phyloP scores from a whole-genome alignment of 257 asterid species.

The Plantago elongata region DNA sequence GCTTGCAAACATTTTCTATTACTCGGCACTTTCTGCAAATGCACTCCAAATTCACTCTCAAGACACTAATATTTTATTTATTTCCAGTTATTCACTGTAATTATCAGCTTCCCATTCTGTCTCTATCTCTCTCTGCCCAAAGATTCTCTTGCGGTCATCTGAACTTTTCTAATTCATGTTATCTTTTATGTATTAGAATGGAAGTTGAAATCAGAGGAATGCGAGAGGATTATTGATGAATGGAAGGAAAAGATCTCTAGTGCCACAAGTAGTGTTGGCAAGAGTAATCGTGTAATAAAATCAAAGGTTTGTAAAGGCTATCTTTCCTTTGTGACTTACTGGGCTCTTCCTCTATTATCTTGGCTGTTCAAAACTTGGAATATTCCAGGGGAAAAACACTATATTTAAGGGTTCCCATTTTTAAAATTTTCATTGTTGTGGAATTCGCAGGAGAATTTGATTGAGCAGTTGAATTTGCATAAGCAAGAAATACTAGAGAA shows the following conservation, averaged over 20 bases:
- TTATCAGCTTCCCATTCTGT: no score
- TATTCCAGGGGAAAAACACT: not conserved
- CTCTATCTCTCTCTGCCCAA: no score
- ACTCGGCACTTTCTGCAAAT: no score
- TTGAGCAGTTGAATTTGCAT: conserved; percentile 69
- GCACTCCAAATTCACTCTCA: no score
- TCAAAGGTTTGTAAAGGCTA: conserved; percentile 56
- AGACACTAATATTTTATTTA: no score
- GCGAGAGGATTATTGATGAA: conserved; percentile 75
- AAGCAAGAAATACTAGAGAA: conserved; percentile 85
- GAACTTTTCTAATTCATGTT: not conserved
- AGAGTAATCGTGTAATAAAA: conserved; percentile 85
- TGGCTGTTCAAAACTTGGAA: conserved; percentile 4
- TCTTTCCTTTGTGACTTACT: conserved; percentile 13
- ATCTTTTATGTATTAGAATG: conserved; percentile 40
- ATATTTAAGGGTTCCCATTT: not conserved
- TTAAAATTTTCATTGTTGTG: conserved; percentile 13
- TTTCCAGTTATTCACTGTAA: no score
- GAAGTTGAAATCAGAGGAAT: conserved; percentile 76
- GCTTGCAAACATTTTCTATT: no score
- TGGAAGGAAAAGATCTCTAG: conserved; percentile 85
- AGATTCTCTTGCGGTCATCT: not conserved
- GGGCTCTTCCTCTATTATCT: conserved; percentile 13
- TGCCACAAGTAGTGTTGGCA: conserved; percentile 82
- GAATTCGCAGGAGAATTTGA: conserved; percentile 64